Base-by-base conservation (phyloP, 164 flowering plant genomes). In the Annona cherimola region DNA sequence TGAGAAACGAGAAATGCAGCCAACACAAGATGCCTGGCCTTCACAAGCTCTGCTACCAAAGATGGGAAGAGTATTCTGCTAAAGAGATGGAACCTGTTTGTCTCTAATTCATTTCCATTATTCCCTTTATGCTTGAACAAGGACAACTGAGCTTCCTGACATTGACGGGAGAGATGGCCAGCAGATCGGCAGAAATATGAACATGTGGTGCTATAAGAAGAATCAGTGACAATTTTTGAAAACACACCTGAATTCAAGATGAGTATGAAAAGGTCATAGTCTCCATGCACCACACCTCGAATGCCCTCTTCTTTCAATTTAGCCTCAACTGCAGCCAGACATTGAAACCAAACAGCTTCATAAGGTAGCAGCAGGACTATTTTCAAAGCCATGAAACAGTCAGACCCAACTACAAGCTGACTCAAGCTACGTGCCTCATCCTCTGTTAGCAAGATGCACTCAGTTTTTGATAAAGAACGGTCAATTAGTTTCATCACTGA, bases 1-100 rank as follows among this genome's bases (percentile, higher is more conserved):
- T 81, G 88, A 4, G 87, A 84, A 1, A 92, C 87, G 9, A 96
- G 75, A 71, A 90, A 82, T 50, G 95, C 98, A 2, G 98, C 99
- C 18, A 92, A 79, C 45, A 96, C 70, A 46, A 78, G 84, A 79
- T 90, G 95, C 71, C 83, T 87, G 2, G 89, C 84, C 80, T 81
- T 86, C 80, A 93, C 92, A 69, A 93, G 94, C 84, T 90, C 97
- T 20, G 92, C 76, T 61, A 93, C 74, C 68, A 92, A 89, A 74
- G 80, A 78, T 0, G 99, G 99, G 71, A 93, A 86, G 9, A 89
- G 74, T 64, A 86, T 61, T 72, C 70, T 80, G 50, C 78, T 75
- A 68, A 93, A 92, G 43, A 85, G 77, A 18, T 76, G 57, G 73
- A 71, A 43, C 12, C 60, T 71, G 41, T 67, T 71, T 45, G 68